Percentiles rank a stretch among this genome's conserved stretches.
phyloP scores from a whole-genome alignment of 2,329 filamentous ascomycete genomes.

The Calonectria henricotiae region DNA sequence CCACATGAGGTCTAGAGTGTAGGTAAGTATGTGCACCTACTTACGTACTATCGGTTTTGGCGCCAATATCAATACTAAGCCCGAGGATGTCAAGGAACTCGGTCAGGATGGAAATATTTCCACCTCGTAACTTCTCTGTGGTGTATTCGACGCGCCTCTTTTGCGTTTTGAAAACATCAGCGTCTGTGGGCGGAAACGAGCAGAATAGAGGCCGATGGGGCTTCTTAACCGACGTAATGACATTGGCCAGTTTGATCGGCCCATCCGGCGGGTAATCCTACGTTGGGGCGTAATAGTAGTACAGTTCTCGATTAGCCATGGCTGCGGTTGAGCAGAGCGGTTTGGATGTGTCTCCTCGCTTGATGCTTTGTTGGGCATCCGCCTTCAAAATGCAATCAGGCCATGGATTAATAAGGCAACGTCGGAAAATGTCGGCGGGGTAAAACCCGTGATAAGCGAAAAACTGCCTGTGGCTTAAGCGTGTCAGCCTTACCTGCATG shows the following conservation, averaged over 20 bases:
- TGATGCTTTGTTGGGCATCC: not conserved
- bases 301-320: constrained; percentile 32
- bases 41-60: constrained; percentile 13
- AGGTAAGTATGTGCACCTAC: not conserved
- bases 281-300: constrained; percentile 36
- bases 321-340: no score
- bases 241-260: constrained; percentile 37
- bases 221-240: constrained; percentile 38
- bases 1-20: not conserved
- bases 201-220: constrained; percentile 33
- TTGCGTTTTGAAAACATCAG: constrained; percentile 7
- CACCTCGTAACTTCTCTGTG: constrained; percentile 25
- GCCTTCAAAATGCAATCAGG: not conserved
- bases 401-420: not conserved
- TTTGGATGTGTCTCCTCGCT: not conserved
- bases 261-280: constrained; percentile 30
- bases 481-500: not conserved
- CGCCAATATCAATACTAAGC: constrained; percentile 29
- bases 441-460: not conserved
- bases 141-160: constrained; percentile 33
- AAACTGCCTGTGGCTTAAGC: not conserved
- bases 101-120: constrained; percentile 32
- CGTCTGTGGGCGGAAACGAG: not conserved
- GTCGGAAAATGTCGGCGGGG: not conserved
- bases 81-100: constrained; percentile 33